These are phyloP conservation scores for Trametes elegans DNA, from an alignment of 768 basidiomycete species.

Conservation along the genomic window DNA sequence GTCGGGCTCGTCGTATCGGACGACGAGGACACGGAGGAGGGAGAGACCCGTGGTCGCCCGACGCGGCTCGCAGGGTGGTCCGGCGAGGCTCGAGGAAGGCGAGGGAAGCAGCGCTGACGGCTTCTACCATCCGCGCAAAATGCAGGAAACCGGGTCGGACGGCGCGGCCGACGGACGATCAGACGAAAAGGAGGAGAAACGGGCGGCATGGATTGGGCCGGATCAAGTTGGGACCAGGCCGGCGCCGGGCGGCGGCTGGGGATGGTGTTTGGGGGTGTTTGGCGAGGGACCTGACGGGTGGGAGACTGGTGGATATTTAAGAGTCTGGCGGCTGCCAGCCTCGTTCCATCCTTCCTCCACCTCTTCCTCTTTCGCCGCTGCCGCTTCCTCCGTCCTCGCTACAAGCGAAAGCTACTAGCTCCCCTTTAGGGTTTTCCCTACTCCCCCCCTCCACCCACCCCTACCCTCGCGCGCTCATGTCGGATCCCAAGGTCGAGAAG, in stretches of 20 bases:
- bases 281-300: constrained; percentile 8
- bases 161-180: constrained; percentile 13
- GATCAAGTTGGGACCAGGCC: constrained; percentile 16
- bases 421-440: constrained; percentile 19
- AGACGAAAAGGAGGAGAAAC: neutral
- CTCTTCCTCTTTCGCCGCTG: constrained; percentile 18
- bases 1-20: neutral
- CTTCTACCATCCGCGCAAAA: constrained; percentile 4
- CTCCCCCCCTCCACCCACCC: constrained; percentile 13
- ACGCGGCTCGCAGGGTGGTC: too few species aligned
- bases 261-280: constrained; percentile 12
- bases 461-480: constrained; percentile 28
- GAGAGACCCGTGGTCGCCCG: constrained; percentile 11
- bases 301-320: constrained; percentile 19
- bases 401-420: constrained; percentile 11
- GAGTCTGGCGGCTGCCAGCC: constrained; percentile 20
- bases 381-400: constrained; percentile 13
- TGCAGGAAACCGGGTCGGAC: constrained; percentile 10
- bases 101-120: constrained; percentile 3
- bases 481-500: constrained; percentile 54
- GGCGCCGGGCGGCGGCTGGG: constrained; percentile 12
- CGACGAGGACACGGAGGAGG: neutral
- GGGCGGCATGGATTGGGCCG: constrained; percentile 4
- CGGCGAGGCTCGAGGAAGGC: too few species aligned
- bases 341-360: constrained; percentile 20